Base-by-base conservation (phyloP, 2,329 filamentous ascomycete species). In the Phaeosphaeriaceae sp. region DNA sequence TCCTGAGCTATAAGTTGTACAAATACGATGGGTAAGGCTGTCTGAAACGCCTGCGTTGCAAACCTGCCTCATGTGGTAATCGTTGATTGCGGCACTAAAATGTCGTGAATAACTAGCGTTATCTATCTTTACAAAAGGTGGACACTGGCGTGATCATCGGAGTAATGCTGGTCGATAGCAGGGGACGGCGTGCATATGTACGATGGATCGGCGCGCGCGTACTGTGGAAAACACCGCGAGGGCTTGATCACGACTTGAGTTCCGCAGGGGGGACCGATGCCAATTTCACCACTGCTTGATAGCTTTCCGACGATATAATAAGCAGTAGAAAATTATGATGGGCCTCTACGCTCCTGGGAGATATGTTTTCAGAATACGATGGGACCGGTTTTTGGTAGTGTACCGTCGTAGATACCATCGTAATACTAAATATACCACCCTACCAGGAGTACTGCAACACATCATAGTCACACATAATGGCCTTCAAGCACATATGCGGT, bases 61-160 rank as follows among this genome's bases (percentile, higher is more conserved):
- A 41, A 53, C 22, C 31, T 61, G 19, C 61, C 54, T 25, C 25
- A 57, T 54, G 2, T 7, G 51, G 62, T 57, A 67, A 48, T 48
- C 50, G 48, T 61, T 20, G 58, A 56, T 58, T 25, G 36, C 45
- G 4, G 57, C 62, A 53, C 60, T 67, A 62, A 61, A 56, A 61
- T 58, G 48, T 58, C 54, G 56, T 56, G 48, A 54, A 27, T 50
- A 27, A 20, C 50, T 65, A 62, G 57, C 54, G 50, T 46, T 20
- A 13, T 20, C 40, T 40, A 13, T 27, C 15, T 53, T 41, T 4
- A 22, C 15, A 13, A 24, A 19, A 15, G 31, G 31, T 25, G 21
- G 20, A 40, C 15, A 41, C 33, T 20, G n/a, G 27, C 33, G 31
- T 36, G 31, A 36, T 36, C 31, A 13, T n/a, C n/a, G n/a, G n/a